A percentile compares a stretch with the other conserved stretches of the same genome.
These are phyloP conservation scores for Penicillium fuscoglaucum DNA, from an alignment of 2,329 filamentous ascomycete genomes.

Conservation along the genomic window DNA sequence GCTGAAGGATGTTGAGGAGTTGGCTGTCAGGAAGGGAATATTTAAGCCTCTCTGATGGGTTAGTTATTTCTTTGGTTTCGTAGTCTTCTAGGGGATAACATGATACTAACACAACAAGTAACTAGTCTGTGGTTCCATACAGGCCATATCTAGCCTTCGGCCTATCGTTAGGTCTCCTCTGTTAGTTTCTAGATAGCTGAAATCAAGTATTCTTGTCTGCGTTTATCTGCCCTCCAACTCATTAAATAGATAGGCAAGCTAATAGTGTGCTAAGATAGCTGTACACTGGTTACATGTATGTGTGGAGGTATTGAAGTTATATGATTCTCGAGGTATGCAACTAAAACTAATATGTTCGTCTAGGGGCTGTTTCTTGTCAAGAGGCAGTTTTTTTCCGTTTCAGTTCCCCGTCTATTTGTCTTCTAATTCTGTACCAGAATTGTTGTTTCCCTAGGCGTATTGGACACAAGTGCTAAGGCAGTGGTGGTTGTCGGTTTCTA, in stretches of 20 bases:
- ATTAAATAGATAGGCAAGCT: not conserved
- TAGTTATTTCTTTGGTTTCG: not conserved
- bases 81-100: too few relatives aligned
- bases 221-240: not conserved
- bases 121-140: not conserved
- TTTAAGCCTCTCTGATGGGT: constrained; percentile 9
- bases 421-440: not conserved
- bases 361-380: not conserved
- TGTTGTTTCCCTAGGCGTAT: too few relatives aligned
- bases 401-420: not conserved
- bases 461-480: not conserved
- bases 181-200: not conserved
- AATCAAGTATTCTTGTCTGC: not conserved
- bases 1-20: constrained; percentile 19
- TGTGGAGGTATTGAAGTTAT: not conserved
- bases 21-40: constrained; percentile 20
- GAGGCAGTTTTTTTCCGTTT: not conserved
- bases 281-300: not conserved
- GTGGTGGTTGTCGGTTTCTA: not conserved
- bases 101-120: not conserved
- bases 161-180: not conserved
- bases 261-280: not conserved
- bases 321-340: not conserved
- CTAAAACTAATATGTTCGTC: not conserved
- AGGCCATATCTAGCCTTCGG: not conserved